phyloP scores from a whole-genome alignment of 495 filamentous ascomycete species.

The Hypoxylon crocopeplum region DNA sequence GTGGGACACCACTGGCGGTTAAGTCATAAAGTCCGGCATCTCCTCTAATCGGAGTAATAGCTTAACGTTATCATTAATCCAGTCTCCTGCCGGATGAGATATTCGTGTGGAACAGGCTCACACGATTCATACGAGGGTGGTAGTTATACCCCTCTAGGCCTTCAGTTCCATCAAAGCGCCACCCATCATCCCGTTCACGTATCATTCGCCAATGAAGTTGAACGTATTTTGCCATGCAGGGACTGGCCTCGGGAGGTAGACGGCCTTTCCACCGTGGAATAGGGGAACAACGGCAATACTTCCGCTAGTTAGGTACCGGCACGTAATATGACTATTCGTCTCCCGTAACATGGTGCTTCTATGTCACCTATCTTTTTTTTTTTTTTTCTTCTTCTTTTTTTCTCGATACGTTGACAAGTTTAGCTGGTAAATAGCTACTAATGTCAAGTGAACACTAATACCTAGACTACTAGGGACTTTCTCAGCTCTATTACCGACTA shows the following conservation, averaged over 20 bases:
- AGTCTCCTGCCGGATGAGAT: not conserved
- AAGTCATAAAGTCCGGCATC: constrained; percentile 18
- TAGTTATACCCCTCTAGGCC: not conserved
- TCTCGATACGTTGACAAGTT: too few species aligned
- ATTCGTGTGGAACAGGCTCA: too few species aligned
- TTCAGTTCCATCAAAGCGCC: constrained; percentile 7
- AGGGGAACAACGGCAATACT: not conserved
- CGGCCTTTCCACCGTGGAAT: not conserved
- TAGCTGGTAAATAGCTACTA: too few species aligned
- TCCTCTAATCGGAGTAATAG: constrained; percentile 14
- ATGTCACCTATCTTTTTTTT: not conserved
- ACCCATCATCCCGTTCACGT: constrained; percentile 12
- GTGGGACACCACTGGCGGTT: constrained; percentile 21
- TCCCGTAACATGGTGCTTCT: not conserved
- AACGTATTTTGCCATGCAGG: not conserved
- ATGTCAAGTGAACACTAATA: too few species aligned
- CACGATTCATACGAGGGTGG: constrained; percentile 1
- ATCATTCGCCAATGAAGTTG: constrained; percentile 27
- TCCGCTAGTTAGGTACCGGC: not conserved
- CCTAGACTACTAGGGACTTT: not conserved
- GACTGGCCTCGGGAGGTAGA: not conserved
- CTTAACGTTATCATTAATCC: constrained; percentile 5
- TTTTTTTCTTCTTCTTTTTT: too few species aligned
- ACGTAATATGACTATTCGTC: not conserved
- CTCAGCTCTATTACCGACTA: not conserved